Evolutionary conservation across 495 filamentous ascomycete genomes (phyloP).

Genomic region (Hyphodiscus hymeniophilus): DNA sequence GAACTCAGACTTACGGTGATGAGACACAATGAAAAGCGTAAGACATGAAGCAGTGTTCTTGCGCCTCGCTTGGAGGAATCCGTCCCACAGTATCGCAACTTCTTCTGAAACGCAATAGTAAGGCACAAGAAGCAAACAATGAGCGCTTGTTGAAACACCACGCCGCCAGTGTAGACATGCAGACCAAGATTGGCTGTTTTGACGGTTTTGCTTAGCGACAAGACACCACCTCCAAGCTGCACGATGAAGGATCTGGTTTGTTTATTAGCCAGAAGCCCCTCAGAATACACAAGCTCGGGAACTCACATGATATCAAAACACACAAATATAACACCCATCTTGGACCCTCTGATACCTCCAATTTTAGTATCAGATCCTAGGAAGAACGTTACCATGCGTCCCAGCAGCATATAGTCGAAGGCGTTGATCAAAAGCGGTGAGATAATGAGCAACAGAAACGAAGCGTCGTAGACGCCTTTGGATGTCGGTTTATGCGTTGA

Average conservation of each 20-base stretch:
- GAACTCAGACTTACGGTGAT: constrained; percentile 31
- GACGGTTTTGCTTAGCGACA: no score
- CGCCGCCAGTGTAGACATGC: constrained; percentile 42
- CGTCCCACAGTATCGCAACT: not conserved
- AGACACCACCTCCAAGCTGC: no score
- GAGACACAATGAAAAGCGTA: constrained; percentile 31
- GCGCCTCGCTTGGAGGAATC: no score
- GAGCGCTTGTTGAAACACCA: constrained; percentile 40
- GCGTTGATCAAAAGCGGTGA: constrained; percentile 52
- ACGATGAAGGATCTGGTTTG: constrained; percentile 17
- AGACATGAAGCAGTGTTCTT: constrained; percentile 20
- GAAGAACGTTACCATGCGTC: constrained; percentile 54
- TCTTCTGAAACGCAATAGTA: constrained; percentile 26
- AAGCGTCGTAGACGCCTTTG: constrained; percentile 18
- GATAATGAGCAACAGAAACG: constrained; percentile 31
- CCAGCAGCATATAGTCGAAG: constrained; percentile 59
- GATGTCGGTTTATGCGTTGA: constrained; percentile 31
- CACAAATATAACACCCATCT: constrained; percentile 47
- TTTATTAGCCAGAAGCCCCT: no score
- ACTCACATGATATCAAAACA: constrained; percentile 45
- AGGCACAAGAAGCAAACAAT: constrained; percentile 35
- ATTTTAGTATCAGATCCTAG: constrained; percentile 36
- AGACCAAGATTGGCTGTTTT: constrained; percentile 21
- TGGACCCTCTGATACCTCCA: constrained; percentile 38
- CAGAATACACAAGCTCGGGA: constrained; percentile 28